phyloP scores from a whole-genome alignment of 257 asterid genomes.

The Gentiana dahurica region DNA sequence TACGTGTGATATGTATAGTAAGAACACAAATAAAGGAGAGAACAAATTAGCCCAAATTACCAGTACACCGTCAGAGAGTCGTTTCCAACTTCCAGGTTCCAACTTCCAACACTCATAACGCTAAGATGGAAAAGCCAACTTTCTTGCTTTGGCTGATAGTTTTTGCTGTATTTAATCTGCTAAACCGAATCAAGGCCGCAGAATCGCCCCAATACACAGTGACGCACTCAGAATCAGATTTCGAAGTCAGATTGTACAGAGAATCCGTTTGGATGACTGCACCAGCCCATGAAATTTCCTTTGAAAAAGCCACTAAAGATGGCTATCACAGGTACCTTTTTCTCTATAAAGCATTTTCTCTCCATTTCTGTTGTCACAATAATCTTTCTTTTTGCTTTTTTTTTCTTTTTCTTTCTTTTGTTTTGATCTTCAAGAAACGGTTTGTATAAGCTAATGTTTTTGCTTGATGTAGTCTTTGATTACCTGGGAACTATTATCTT shows the following conservation, averaged over 20 bases:
- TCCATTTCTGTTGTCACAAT: background rate
- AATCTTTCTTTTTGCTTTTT: background rate
- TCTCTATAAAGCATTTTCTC: background rate
- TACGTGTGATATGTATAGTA: no score
- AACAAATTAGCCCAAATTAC: no score
- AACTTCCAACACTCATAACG: background rate
- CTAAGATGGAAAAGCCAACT: constrained; percentile 25
- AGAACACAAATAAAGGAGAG: no score
- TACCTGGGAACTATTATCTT: background rate
- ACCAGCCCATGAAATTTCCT: constrained; percentile 40
- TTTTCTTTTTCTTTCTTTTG: background rate
- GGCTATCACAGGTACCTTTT: constrained; percentile 69
- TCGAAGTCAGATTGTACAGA: constrained; percentile 64
- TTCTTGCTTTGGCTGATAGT: constrained; percentile 10
- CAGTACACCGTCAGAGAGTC: no score
- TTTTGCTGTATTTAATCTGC: constrained; percentile 7
- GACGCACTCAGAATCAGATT: constrained; percentile 73
- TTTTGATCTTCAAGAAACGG: background rate
- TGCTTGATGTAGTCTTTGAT: background rate
- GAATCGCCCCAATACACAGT: constrained; percentile 69
- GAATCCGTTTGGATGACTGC: constrained; percentile 79
- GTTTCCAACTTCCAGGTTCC: background rate
- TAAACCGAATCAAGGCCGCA: constrained; percentile 23
- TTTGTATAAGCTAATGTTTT: background rate
- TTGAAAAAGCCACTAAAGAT: constrained; percentile 52